These are phyloP conservation scores for Aspergillus homomorphus DNA, from an alignment of 495 filamentous ascomycete species.

Conservation along the genomic window DNA sequence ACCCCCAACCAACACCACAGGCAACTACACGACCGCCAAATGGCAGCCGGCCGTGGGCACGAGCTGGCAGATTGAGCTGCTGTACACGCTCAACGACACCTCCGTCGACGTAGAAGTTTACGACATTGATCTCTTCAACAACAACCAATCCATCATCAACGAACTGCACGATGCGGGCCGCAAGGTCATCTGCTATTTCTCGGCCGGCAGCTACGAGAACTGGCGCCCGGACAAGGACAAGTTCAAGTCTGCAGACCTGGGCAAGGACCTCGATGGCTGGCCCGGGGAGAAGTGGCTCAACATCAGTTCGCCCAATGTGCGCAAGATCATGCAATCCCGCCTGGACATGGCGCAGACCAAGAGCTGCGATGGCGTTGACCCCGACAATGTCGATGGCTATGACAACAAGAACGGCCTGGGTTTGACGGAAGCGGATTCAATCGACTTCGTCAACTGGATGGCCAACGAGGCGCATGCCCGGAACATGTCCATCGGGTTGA, in stretches of 20 bases:
- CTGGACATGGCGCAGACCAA: constrained; percentile 55
- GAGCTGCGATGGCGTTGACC: constrained; percentile 69
- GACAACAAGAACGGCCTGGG: constrained; percentile 53
- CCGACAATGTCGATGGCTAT: constrained; percentile 71
- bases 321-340: constrained; percentile 57
- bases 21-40: constrained; percentile 30
- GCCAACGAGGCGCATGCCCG: constrained; percentile 47
- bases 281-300: constrained; percentile 66
- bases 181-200: constrained; percentile 73
- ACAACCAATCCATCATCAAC: constrained; percentile 40
- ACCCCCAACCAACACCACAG: constrained; percentile 18
- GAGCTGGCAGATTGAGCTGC: constrained; percentile 56
- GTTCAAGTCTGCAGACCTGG: constrained; percentile 53
- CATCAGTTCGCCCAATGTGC: constrained; percentile 52
- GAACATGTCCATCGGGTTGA: constrained; percentile 57
- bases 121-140: constrained; percentile 63
- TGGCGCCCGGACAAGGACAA: constrained; percentile 53
- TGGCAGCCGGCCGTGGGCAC: constrained; percentile 50
- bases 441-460: constrained; percentile 59
- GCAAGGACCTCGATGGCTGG: constrained; percentile 57
- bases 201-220: constrained; percentile 61
- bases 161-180: constrained; percentile 45
- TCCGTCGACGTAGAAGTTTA: constrained; percentile 50
- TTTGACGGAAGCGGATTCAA: constrained; percentile 52
- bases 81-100: constrained; percentile 41